Base-by-base conservation (phyloP, 495 filamentous ascomycete genomes). In the Penicillium angulare region DNA sequence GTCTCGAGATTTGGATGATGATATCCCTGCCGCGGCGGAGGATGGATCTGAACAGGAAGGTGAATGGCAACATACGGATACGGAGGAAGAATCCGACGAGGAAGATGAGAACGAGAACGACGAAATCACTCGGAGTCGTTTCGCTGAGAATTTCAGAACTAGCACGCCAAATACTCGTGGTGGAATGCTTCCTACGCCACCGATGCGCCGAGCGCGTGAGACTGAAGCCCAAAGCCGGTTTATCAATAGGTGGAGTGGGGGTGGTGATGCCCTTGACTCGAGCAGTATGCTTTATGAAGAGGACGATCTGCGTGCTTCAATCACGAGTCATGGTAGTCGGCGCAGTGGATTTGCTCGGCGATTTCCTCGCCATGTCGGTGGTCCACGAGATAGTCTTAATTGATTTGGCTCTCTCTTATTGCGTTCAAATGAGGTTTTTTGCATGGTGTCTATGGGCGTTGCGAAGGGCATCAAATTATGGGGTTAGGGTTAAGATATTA, bases 11-110 rank as follows among this genome's bases (percentile, higher is more conserved):
- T 46, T 76, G 40, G 73, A 77, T 38, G 69, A 69, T 44, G 73
- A 75, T 43, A 69, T 76, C 18, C 72, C 74, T 18, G 71, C 73
- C 48, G 72, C 73, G 16, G 63, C 53, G 9, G 64, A 68, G 24
- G 48, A 61, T 32, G 68, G 46, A 0, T 61, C 50, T 7, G 64
- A 61, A 15, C 57, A 71, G 41, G 65, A 66, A 40, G 74, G 66
- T n/a, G 71, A 74, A 60, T 78, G 74, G 74, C 74, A 78, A 52
- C 90, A 95, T 59, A 95, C 90, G 17, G 90, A 95, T 68, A 90
- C 88, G 6, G 89, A 92, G 55, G 79, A 77, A n/a, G 83, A 85
- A 48, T 67, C 87, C 17, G 79, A 76, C 21, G 66, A 72, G 20
- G 66, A 72, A 8, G 62, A 72, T 9, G 70, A 71, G 3, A 57